These are phyloP conservation scores for Babjeviella inositovora DNA, from an alignment of 805 yeast species.

Conservation along the genomic window DNA sequence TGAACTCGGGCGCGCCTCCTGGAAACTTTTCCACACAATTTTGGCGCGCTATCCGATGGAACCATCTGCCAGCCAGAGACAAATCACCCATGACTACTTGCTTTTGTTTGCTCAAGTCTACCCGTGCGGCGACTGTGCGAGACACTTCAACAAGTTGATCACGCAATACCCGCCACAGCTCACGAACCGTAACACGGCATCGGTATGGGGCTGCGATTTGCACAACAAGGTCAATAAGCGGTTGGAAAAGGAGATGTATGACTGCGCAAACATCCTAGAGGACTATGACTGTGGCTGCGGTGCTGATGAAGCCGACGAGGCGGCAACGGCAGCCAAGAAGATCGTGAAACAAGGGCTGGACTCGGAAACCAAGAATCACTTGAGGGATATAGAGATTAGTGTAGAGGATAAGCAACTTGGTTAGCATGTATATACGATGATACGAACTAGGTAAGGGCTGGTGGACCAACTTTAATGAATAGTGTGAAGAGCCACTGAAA, in stretches of 20 bases:
- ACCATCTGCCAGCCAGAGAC: slow-evolving; percentile 50
- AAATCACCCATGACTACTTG: slow-evolving; percentile 48
- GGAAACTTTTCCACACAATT: slow-evolving; percentile 87
- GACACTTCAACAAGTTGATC: slow-evolving; percentile 66
- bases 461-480: slow-evolving; percentile 1
- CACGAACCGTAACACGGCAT: slow-evolving; percentile 60
- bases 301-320: slow-evolving; percentile 40
- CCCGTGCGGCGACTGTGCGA: slow-evolving; percentile 96
- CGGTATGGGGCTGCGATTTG: slow-evolving; percentile 90
- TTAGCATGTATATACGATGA: slow-evolving; percentile 5
- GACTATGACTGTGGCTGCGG: slow-evolving; percentile 97
- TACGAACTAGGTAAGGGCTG: background rate
- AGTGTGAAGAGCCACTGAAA: slow-evolving; percentile 9
- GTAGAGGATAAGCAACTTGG: slow-evolving; percentile 4
- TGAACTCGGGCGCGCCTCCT: slow-evolving; percentile 79
- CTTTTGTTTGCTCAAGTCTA: slow-evolving; percentile 77
- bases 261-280: slow-evolving; percentile 72
- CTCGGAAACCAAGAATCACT: slow-evolving; percentile 1
- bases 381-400: background rate
- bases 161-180: slow-evolving; percentile 74
- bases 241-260: slow-evolving; percentile 56
- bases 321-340: slow-evolving; percentile 14
- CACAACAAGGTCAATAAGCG: slow-evolving; percentile 78
- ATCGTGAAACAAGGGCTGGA: slow-evolving; percentile 4
- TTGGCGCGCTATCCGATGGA: slow-evolving; percentile 82